phyloP scores from a whole-genome alignment of 2,329 filamentous ascomycete genomes.

The Penicillium sp. region DNA sequence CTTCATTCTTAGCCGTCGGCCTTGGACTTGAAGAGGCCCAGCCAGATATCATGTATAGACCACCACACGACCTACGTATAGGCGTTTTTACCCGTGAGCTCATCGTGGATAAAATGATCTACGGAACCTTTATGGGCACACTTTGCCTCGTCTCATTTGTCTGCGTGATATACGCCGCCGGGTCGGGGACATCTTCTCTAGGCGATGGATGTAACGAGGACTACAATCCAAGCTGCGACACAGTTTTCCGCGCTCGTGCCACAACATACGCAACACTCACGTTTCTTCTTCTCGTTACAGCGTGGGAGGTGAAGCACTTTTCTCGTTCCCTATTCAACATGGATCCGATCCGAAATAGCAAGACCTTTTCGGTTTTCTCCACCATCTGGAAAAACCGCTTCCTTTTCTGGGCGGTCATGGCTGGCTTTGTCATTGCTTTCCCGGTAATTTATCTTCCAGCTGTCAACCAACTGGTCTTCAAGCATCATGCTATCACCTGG shows the following conservation, averaged over 20 bases:
- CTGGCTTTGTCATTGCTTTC: constrained; percentile 56
- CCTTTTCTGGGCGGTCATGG: constrained; percentile 61
- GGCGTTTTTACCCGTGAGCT: constrained; percentile 43
- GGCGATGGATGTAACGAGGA: constrained; percentile 55
- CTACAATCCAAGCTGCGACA: constrained; percentile 49
- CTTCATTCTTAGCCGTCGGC: constrained; percentile 80
- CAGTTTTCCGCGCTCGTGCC: constrained; percentile 65
- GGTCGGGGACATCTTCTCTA: constrained; percentile 46
- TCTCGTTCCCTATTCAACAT: constrained; percentile 71
- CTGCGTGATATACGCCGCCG: constrained; percentile 38
- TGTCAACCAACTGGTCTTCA: constrained; percentile 62
- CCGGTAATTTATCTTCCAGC: constrained; percentile 65
- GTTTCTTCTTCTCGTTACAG: constrained; percentile 70
- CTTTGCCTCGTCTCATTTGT: constrained; percentile 42
- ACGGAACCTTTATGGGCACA: constrained; percentile 47
- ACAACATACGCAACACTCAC: constrained; percentile 72
- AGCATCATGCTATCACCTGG: constrained; percentile 63
- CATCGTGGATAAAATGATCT: constrained; percentile 43
- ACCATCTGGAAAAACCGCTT: constrained; percentile 70
- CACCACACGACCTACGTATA: constrained; percentile 61
- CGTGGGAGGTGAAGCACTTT: constrained; percentile 75
- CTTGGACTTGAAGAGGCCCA: constrained; percentile 75
- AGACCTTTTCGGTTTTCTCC: constrained; percentile 60
- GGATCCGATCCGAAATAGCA: constrained; percentile 53
- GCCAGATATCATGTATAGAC: constrained; percentile 73